These are phyloP conservation scores for Globisporangium lucens DNA, from an alignment of 352 stramenopile genomes.

Conservation along the genomic window DNA sequence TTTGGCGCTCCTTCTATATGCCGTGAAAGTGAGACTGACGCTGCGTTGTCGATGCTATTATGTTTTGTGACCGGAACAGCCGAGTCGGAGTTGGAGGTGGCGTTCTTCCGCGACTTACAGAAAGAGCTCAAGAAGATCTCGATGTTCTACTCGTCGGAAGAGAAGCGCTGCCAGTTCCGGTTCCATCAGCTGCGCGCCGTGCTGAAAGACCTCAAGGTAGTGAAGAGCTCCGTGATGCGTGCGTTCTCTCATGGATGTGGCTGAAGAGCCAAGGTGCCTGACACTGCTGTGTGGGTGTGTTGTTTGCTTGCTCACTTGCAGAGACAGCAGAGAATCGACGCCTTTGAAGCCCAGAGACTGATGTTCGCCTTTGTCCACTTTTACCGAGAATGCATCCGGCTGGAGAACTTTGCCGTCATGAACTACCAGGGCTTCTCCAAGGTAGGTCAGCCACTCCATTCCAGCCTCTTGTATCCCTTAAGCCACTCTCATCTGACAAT, in stretches of 20 bases:
- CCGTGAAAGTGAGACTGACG: not conserved
- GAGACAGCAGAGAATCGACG: conserved; percentile 41
- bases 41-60: not conserved
- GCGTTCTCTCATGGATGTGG: not conserved
- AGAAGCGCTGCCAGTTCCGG: conserved; percentile 69
- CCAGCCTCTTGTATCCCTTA: not conserved
- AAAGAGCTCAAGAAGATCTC: conserved; percentile 78
- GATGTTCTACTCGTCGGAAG: conserved; percentile 69
- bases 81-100: conserved; percentile 67
- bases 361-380: conserved; percentile 85
- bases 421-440: conserved; percentile 88
- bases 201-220: conserved; percentile 62
- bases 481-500: not conserved
- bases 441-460: conserved; percentile 19
- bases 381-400: conserved; percentile 74
- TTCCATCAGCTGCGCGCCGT: conserved; percentile 72
- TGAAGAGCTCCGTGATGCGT: not conserved
- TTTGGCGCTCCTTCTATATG: not conserved
- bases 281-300: not conserved
- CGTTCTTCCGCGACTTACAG: conserved; percentile 77
- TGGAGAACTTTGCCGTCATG: conserved; percentile 83
- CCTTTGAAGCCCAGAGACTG: conserved; percentile 59
- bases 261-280: not conserved
- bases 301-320: conserved; percentile 13
- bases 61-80: conserved; percentile 23